Percentiles rank a stretch among this genome's conserved stretches.
phyloP scores from a whole-genome alignment of 106 monocot species.

The Phalaenopsis aphrodite region DNA sequence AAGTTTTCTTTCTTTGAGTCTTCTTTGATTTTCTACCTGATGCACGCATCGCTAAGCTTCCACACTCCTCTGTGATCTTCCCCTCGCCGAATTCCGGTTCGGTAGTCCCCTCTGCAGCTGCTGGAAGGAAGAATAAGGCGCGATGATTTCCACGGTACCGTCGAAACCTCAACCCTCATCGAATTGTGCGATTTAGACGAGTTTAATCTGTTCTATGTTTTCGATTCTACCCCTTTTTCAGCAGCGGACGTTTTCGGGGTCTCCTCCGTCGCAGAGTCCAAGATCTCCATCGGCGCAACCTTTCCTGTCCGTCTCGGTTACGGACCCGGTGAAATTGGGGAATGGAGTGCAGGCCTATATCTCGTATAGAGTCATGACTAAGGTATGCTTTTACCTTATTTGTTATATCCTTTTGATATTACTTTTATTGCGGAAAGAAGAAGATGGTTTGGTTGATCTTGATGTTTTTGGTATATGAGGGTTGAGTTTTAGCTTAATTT shows the following conservation, averaged over 20 bases:
- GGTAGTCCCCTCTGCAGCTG: neutral
- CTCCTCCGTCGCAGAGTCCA: slow-evolving; percentile 53
- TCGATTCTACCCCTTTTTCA: slow-evolving; percentile 1
- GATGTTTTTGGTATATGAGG: neutral
- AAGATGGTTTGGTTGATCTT: neutral
- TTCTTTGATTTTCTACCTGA: too few species aligned
- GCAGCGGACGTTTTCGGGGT: slow-evolving; percentile 30
- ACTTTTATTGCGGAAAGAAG: neutral
- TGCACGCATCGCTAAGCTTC: neutral
- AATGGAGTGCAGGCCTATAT: slow-evolving; percentile 97
- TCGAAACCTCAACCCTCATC: neutral
- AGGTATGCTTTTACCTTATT: slow-evolving; percentile 28
- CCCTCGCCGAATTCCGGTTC: neutral
- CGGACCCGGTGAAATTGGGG: slow-evolving; percentile 92
- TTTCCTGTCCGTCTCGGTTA: slow-evolving; percentile 72
- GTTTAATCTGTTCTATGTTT: slow-evolving; percentile 7
- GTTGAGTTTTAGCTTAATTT: neutral
- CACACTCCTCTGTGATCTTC: neutral
- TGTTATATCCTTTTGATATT: neutral
- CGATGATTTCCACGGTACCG: slow-evolving; percentile 23
- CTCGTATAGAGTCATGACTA: slow-evolving; percentile 93
- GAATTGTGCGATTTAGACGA: neutral
- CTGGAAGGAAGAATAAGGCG: neutral
- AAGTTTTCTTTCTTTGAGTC: too few species aligned
- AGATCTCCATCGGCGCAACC: slow-evolving; percentile 44